phyloP scores from a whole-genome alignment of 1,284 basidiomycete genomes.

The Lignosus rhinocerotis region DNA sequence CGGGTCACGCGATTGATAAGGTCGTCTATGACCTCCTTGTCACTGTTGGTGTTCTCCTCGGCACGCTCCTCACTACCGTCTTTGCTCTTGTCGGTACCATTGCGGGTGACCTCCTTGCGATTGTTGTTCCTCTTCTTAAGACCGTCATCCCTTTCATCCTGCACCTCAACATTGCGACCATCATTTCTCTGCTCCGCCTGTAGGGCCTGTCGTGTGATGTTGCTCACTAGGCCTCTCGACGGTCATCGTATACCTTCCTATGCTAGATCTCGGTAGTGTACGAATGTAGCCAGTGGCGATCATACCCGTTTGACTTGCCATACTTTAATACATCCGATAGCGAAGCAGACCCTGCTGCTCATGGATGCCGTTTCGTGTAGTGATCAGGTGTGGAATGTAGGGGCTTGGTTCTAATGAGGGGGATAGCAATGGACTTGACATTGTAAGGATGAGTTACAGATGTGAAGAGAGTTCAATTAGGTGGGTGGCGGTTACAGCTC shows the following conservation, averaged over 20 bases:
- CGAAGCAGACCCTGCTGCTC: too few relatives aligned
- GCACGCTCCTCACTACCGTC: slow-evolving; percentile 31
- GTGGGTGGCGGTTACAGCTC: too few relatives aligned
- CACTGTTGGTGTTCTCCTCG: slow-evolving; percentile 34
- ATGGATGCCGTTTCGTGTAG: too few relatives aligned
- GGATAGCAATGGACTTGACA: too few relatives aligned
- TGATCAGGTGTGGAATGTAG: too few relatives aligned
- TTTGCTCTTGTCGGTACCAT: slow-evolving; percentile 33
- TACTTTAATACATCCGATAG: slow-evolving; percentile 6
- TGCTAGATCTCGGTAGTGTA: slow-evolving; percentile 4
- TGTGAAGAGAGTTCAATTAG: too few relatives aligned
- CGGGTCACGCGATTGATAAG: slow-evolving; percentile 26
- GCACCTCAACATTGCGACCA: slow-evolving; percentile 26
- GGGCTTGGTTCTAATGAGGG: too few relatives aligned
- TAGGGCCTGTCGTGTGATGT: slow-evolving; percentile 4
- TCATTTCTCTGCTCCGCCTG: slow-evolving; percentile 27
- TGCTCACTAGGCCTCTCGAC: neutral
- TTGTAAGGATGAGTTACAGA: too few relatives aligned
- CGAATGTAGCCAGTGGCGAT: slow-evolving; percentile 7
- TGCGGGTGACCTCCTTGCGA: slow-evolving; percentile 32
- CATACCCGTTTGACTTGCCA: slow-evolving; percentile 11
- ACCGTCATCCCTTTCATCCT: slow-evolving; percentile 21
- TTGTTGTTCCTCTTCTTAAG: slow-evolving; percentile 22
- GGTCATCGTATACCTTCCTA: neutral
- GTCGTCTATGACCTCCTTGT: slow-evolving; percentile 31